Evolutionary conservation across 768 basidiomycete species (phyloP).

Genomic region (Lactarius deliciosus): DNA sequence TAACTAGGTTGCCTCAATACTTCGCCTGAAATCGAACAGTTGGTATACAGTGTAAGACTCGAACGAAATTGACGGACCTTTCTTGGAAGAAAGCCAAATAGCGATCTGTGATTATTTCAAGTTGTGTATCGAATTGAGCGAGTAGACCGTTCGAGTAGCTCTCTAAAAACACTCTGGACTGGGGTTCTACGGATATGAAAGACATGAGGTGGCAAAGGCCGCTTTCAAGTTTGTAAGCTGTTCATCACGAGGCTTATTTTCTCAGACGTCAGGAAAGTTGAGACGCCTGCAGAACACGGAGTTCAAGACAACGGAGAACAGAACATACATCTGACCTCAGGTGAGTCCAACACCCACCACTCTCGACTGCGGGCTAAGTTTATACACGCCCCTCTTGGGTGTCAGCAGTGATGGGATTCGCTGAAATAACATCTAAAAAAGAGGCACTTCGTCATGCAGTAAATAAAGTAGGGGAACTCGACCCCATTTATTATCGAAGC

Average conservation of each 20-base stretch:
- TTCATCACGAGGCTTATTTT: not conserved
- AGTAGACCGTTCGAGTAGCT: not conserved
- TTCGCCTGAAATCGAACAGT: not conserved
- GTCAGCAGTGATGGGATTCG: too few relatives aligned
- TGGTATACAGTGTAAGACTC: not conserved
- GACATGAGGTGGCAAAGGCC: not conserved
- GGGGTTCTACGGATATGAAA: not conserved
- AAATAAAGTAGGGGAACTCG: not conserved
- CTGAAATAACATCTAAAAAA: too few relatives aligned
- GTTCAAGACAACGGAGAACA: not conserved
- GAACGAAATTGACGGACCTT: not conserved
- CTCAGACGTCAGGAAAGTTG: not conserved
- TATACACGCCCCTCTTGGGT: too few relatives aligned
- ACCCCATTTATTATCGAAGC: not conserved
- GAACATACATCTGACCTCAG: not conserved
- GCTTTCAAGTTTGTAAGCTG: not conserved
- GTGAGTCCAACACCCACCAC: not conserved
- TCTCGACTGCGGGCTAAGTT: not conserved
- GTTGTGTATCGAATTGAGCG: not conserved
- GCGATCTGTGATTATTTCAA: not conserved
- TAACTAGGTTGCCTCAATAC: not conserved
- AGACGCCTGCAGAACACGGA: not conserved
- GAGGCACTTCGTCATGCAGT: not conserved
- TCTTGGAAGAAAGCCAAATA: not conserved
- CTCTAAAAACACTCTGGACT: not conserved